Evolutionary conservation across 106 monocot species (phyloP), one percentile per base, ranked within the genome.

Genomic region (Dendrobium huoshanense): DNA sequence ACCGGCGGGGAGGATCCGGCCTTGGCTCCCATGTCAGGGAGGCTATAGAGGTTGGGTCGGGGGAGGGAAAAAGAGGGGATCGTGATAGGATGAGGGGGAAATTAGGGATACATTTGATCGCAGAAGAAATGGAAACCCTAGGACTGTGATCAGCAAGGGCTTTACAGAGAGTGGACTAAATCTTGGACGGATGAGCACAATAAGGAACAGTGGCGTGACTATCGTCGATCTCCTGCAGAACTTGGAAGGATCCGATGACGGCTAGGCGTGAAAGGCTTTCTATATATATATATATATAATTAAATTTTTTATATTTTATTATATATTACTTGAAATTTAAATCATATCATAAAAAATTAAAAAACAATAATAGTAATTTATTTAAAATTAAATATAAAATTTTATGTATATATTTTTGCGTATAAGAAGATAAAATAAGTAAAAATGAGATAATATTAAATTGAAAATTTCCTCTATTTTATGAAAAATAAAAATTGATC

Each of bases 21-120:
- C n/a, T 79, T 79, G 64, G 59, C 75, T 79, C 74, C 75, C 83
- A 83, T 83, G 74, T 73, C 24, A 18, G 48, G 43, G 77, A 42
- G 68, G 68, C 44, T 18, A 10, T 7, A 24, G 16, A 24, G 0
- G 48, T 29, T 20, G 82, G 48, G 27, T 3, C 3, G 25, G 29
- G 48, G 65, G 2, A 43, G 72, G 33, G 79, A 7, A 70, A 20
- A 24, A 5, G 33, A 80, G 49, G 15, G 11, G 48, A 72, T 49
- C 44, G 42, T 73, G 75, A 6, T 75, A 3, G 13, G 76, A 10
- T 3, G 6, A 43, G 74, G 20, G 15, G 43, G 43, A 43, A 2
- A 17, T 2, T 74, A 33, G 70, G 33, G 33, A 33, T 37, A 4
- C 31, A 70, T 33, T 68, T 70, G 27, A 15, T 31, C 17, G 33